Evolutionary conservation across 2,329 filamentous ascomycete genomes (phyloP).

Genomic region (Monosporascus sp.): DNA sequence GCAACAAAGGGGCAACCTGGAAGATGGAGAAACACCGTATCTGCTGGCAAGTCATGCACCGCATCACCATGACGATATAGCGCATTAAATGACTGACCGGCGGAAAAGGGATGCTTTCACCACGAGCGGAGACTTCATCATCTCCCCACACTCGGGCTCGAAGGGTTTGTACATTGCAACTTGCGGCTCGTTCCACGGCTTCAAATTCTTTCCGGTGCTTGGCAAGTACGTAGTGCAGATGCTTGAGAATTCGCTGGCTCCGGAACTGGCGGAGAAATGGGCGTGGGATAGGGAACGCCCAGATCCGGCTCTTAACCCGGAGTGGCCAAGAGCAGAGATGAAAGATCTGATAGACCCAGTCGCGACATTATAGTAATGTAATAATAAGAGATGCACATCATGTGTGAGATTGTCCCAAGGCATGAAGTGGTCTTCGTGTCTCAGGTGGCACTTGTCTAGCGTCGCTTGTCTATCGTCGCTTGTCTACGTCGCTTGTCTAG

Average conservation of each 20-base stretch:
- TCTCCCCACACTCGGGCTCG: constrained; percentile 46
- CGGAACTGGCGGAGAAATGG: constrained; percentile 41
- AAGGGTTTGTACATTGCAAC: constrained; percentile 54
- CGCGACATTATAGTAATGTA: neutral
- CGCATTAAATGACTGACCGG: constrained; percentile 28
- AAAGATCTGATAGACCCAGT: neutral
- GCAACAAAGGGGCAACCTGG: constrained; percentile 47
- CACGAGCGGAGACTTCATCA: constrained; percentile 52
- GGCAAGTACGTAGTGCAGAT: constrained; percentile 55
- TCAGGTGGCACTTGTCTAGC: no score
- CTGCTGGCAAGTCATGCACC: constrained; percentile 48
- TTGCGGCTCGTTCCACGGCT: constrained; percentile 60
- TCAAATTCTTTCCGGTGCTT: constrained; percentile 59
- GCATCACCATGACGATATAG: constrained; percentile 7
- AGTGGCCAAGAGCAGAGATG: neutral
- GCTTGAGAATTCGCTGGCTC: constrained; percentile 37
- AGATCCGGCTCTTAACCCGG: neutral
- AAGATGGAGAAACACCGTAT: constrained; percentile 56
- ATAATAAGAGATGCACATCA: no score
- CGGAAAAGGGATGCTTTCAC: constrained; percentile 57
- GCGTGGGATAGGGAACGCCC: constrained; percentile 48
- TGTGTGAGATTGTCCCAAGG: no score
- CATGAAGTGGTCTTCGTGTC: no score
- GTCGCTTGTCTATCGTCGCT: no score
- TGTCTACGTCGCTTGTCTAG: no score